Percentiles rank a stretch among this genome's conserved stretches.
phyloP scores from a whole-genome alignment of 2,329 filamentous ascomycete species.

The Colletotrichum sansevieriae region DNA sequence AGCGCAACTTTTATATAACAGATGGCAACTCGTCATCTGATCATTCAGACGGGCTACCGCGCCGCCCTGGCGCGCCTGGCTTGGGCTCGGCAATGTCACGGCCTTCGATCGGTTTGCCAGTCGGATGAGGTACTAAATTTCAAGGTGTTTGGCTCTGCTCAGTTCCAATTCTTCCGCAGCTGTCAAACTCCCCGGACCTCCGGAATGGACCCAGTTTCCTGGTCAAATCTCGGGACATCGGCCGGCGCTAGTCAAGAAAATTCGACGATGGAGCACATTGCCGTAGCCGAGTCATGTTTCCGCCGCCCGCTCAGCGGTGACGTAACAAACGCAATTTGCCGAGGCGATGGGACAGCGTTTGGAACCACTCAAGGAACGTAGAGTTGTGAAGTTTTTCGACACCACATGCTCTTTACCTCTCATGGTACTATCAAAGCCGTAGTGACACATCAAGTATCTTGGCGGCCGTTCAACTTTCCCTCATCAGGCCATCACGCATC shows the following conservation, averaged over 20 bases:
- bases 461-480: not conserved
- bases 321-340: not conserved
- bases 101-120: slow-evolving; percentile 19
- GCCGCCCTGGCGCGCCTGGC: slow-evolving; percentile 17
- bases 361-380: not conserved
- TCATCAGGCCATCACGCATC: not conserved
- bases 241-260: not conserved
- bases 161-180: not conserved
- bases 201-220: not conserved
- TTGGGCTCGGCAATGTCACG: not conserved
- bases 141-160: not conserved
- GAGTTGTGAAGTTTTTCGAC: too few relatives aligned
- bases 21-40: slow-evolving; percentile 30
- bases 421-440: not conserved
- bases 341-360: not conserved
- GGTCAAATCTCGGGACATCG: slow-evolving; percentile 2
- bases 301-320: not conserved
- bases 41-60: slow-evolving; percentile 12
- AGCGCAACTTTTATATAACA: slow-evolving; percentile 38
- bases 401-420: not conserved
- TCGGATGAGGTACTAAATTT: not conserved
- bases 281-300: slow-evolving; percentile 5
- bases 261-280: not conserved
- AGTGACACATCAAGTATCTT: not conserved
- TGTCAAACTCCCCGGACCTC: slow-evolving; percentile 10